Percentiles rank a stretch among this genome's conserved stretches.
Evolutionary conservation across 2,329 filamentous ascomycete genomes (phyloP).

Genomic region (Aspergillus cejpii): DNA sequence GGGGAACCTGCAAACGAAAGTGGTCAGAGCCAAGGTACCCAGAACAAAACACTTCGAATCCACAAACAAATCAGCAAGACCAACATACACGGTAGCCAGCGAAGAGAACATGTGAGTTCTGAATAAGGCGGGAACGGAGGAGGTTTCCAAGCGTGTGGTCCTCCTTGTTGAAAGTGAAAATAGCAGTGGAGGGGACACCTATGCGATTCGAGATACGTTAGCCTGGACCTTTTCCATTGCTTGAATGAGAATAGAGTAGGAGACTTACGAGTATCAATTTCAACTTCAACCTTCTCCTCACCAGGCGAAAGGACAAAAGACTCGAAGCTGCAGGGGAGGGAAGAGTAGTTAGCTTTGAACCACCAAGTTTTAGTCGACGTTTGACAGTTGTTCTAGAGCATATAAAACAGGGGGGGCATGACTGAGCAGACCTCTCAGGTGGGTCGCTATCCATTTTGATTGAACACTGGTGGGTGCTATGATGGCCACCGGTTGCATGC

Average conservation of each 20-base stretch:
- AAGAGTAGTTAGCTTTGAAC: constrained; percentile 9
- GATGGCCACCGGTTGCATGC: constrained; percentile 6
- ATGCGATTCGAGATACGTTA: constrained; percentile 1
- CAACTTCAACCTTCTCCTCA: constrained; percentile 89
- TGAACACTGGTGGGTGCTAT: constrained; percentile 17
- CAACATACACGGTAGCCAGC: constrained; percentile 75
- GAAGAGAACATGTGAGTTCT: constrained; percentile 77
- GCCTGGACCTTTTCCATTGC: not conserved
- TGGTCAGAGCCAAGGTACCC: constrained; percentile 2
- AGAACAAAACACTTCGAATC: not conserved
- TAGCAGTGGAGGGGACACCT: constrained; percentile 91
- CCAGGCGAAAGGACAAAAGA: constrained; percentile 79
- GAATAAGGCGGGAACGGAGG: constrained; percentile 75
- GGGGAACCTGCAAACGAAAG: constrained; percentile 32
- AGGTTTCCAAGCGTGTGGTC: constrained; percentile 94
- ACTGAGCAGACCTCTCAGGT: constrained; percentile 18
- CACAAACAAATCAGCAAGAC: not conserved
- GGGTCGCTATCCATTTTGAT: constrained; percentile 17
- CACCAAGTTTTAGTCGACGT: not conserved
- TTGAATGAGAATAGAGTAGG: constrained; percentile 1
- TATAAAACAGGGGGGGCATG: too few relatives aligned
- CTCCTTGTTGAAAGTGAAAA: constrained; percentile 94
- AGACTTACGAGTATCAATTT: constrained; percentile 75
- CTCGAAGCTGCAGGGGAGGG: constrained; percentile 63
- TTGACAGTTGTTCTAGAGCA: too few relatives aligned